Evolutionary conservation across 2,329 filamentous ascomycete species (phyloP), one percentile per base, ranked within the genome.

Genomic region (Triangularia verruculosa): DNA sequence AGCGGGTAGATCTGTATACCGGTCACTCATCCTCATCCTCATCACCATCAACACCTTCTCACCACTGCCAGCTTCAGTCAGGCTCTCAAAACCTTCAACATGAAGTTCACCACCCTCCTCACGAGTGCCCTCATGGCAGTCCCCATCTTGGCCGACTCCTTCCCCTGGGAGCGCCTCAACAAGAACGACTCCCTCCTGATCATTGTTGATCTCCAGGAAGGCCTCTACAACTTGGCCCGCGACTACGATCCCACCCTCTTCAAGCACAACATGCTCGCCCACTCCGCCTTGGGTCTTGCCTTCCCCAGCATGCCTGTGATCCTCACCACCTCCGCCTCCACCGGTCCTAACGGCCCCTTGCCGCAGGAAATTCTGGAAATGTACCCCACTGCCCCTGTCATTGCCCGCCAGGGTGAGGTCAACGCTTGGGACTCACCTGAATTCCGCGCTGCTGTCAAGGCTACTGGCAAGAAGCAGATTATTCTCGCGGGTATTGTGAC

Each of bases 361-460:
- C 86, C 89, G 9, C 85, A 88, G 70, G 89, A 91, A 70, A 89
- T 93, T 66, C 73, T 84, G 4, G 80, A 86, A 12, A 83, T 88
- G 83, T 87, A 90, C 72, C 89, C 89, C 25, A 76, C 84, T 54
- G 85, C 87, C 0, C 84, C 89, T 0, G 77, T 91, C 11, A 84
- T 93, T 71, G 79, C 82, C 69, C 86, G 90, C 34, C 82, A 88
- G 65, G 89, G 90, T 43, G 87, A 93, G 72, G 89, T 93, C 70
- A 84, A 92, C 72, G 89, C 90, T 2, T 92, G 89, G 90, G 90
- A 93, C 72, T 92, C 91, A 69, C 69, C 81, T 2, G 84, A 89
- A 0, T 92, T 93, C 78, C 82, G 83, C 34, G 79, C 79, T 1
- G 89, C 90, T 1, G 81, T 93, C 65, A 77, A 81, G 67, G 88